Conservation (phyloP, 495 filamentous ascomycete species). For the Podospora fimiseda region DNA sequence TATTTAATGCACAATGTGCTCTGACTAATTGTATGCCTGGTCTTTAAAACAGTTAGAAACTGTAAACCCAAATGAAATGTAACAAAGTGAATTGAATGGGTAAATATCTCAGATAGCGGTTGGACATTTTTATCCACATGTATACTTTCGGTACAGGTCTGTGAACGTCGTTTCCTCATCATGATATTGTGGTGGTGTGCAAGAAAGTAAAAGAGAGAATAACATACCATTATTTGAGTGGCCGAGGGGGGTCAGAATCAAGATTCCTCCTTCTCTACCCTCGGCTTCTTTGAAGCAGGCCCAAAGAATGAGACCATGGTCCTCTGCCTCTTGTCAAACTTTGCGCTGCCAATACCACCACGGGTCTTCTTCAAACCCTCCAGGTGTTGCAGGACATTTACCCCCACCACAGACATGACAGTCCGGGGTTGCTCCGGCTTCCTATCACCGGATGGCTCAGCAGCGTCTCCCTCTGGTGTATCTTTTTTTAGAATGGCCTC, state of each 20-base stretch:
- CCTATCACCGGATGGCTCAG: slow-evolving; percentile 10
- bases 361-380: slow-evolving; percentile 64
- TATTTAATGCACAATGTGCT: background rate
- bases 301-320: slow-evolving; percentile 69
- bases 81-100: slow-evolving; percentile 7
- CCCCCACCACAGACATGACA: slow-evolving; percentile 37
- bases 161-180: slow-evolving; percentile 64
- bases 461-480: background rate
- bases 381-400: slow-evolving; percentile 65
- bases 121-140: slow-evolving; percentile 60
- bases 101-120: slow-evolving; percentile 66
- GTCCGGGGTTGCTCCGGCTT: slow-evolving; percentile 13
- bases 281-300: slow-evolving; percentile 45
- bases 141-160: slow-evolving; percentile 70
- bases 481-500: slow-evolving; percentile 15
- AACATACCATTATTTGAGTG: slow-evolving; percentile 25
- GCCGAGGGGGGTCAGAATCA: slow-evolving; percentile 7
- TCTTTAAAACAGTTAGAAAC: slow-evolving; percentile 21
- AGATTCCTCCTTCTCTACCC: slow-evolving; percentile 10
- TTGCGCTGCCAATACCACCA: slow-evolving; percentile 69
- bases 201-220: slow-evolving; percentile 12
- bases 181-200: slow-evolving; percentile 29
- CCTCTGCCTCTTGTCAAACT: slow-evolving; percentile 64
- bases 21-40: too few species aligned
- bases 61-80: slow-evolving; percentile 6